phyloP scores from a whole-genome alignment of 75 land plant genomes.

The Cryptomeria japonica region DNA sequence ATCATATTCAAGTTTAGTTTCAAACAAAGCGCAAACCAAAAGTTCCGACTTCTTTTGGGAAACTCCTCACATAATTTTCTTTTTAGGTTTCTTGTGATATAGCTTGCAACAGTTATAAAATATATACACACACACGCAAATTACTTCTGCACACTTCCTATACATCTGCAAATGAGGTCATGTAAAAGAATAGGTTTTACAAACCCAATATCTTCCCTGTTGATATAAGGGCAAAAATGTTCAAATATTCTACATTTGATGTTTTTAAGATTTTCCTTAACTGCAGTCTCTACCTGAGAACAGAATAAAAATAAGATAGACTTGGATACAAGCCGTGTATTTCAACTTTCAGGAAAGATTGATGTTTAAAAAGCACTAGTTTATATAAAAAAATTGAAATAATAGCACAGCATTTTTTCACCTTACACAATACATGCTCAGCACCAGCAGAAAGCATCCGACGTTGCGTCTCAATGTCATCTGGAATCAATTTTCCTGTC shows the following conservation, averaged over 20 bases:
- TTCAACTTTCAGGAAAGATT: not conserved
- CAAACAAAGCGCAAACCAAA: not conserved
- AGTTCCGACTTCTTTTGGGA: not conserved
- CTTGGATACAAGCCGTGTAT: not conserved
- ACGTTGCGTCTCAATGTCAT: conserved; percentile 34
- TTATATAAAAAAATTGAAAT: not conserved
- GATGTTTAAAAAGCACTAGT: not conserved
- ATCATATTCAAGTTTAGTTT: not conserved
- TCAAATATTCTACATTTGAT: not conserved
- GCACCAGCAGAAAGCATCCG: conserved; percentile 53
- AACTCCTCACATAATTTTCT: not conserved
- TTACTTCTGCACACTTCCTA: not conserved
- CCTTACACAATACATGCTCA: conserved; percentile 66
- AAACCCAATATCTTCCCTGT: not conserved
- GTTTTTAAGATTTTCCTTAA: not conserved
- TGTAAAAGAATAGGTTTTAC: not conserved
- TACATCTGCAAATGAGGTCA: not conserved
- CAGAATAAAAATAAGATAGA: not conserved
- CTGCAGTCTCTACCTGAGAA: not conserved
- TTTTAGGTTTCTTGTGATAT: not conserved
- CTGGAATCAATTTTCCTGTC: conserved; percentile 63
- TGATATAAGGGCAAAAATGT: not conserved
- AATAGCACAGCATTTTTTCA: not conserved
- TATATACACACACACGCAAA: not conserved
- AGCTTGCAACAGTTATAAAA: not conserved